phyloP scores from a whole-genome alignment of 768 basidiomycete genomes.

The Collybia nuda region DNA sequence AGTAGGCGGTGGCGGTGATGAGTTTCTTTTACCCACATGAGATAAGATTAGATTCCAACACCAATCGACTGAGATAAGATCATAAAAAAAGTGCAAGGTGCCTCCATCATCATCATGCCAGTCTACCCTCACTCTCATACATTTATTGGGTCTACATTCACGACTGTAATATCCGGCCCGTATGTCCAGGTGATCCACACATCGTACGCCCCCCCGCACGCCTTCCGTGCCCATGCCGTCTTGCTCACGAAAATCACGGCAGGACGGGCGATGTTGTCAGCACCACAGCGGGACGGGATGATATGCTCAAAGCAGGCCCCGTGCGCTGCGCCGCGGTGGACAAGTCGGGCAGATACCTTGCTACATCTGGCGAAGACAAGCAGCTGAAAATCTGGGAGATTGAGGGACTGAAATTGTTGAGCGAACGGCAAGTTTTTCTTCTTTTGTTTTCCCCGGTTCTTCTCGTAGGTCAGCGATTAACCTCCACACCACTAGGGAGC shows the following conservation, averaged over 20 bases:
- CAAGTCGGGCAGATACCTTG: constrained; percentile 42
- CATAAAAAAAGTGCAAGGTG: no score
- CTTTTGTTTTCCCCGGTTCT: no score
- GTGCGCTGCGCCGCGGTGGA: constrained; percentile 61
- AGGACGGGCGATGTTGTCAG: constrained; percentile 54
- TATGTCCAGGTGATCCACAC: constrained; percentile 62
- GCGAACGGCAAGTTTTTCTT: constrained; percentile 50
- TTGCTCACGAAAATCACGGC: constrained; percentile 8
- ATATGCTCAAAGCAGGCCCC: constrained; percentile 47
- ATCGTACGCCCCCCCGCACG: constrained; percentile 36
- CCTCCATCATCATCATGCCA: constrained; percentile 24
- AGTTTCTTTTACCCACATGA: no score
- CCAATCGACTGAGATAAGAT: no score
- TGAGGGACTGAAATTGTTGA: constrained; percentile 53
- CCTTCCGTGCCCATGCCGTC: constrained; percentile 5
- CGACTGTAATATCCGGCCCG: constrained; percentile 55
- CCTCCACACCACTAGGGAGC: constrained; percentile 46
- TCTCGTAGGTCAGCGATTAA: no score
- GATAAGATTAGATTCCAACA: no score
- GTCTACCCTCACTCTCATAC: constrained; percentile 51
- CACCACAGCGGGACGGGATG: constrained; percentile 37
- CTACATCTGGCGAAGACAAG: constrained; percentile 81
- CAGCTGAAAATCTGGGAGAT: constrained; percentile 73
- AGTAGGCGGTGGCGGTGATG: no score
- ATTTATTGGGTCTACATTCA: constrained; percentile 31